Evolutionary conservation across 2,329 filamentous ascomycete species (phyloP).

Genomic region (Fusarium subtropicale): DNA sequence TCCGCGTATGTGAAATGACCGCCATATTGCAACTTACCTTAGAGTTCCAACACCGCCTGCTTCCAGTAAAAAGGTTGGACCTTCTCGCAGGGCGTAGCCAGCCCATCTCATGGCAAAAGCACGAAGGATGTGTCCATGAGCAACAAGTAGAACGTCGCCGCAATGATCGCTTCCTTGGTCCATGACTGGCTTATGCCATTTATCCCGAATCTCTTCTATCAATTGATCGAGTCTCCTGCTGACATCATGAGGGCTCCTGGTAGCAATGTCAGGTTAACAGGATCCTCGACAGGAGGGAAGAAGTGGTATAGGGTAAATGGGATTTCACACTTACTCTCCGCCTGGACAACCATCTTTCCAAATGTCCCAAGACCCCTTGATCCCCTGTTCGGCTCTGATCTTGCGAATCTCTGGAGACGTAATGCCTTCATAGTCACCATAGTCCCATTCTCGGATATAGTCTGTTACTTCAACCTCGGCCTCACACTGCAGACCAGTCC

Average conservation of each 20-base stretch:
- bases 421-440: conserved; percentile 87
- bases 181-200: conserved; percentile 73
- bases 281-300: neutral
- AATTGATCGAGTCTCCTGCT: conserved; percentile 78
- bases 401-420: conserved; percentile 76
- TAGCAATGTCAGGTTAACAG: conserved; percentile 19
- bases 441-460: conserved; percentile 86
- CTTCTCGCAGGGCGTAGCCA: conserved; percentile 77
- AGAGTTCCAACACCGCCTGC: conserved; percentile 86
- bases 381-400: conserved; percentile 66
- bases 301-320: conserved; percentile 7
- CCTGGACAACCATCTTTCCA: conserved; percentile 90
- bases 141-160: conserved; percentile 72
- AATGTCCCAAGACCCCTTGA: conserved; percentile 78
- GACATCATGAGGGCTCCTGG: conserved; percentile 77
- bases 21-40: conserved; percentile 63
- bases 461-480: conserved; percentile 76
- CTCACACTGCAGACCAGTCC: conserved; percentile 60
- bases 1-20: neutral
- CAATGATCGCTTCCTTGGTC: conserved; percentile 58
- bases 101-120: conserved; percentile 91
- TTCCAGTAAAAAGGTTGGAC: conserved; percentile 85
- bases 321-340: conserved; percentile 74
- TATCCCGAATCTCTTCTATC: conserved; percentile 78
- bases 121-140: conserved; percentile 89